These are phyloP conservation scores for Isatis tinctoria DNA, from an alignment of 345 rosid species.

Conservation along the genomic window DNA sequence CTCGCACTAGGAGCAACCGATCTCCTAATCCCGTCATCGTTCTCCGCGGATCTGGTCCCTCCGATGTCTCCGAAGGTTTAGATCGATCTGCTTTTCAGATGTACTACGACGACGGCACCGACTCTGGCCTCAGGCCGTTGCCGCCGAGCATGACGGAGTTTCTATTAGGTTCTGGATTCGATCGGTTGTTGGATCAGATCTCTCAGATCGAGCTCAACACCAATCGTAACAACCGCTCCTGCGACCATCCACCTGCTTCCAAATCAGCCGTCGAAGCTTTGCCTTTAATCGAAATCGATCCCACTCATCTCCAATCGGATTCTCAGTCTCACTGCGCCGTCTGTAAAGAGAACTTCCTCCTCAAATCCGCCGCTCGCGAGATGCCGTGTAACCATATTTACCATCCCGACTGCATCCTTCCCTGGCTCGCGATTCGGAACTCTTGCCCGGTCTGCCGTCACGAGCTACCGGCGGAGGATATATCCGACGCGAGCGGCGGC, in stretches of 20 bases:
- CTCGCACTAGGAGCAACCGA: slow-evolving; percentile 34
- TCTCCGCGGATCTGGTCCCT: slow-evolving; percentile 56
- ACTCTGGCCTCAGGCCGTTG: slow-evolving; percentile 73
- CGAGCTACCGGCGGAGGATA: slow-evolving; percentile 54
- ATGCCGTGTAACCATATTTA: slow-evolving; percentile 96
- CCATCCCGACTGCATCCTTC: slow-evolving; percentile 86
- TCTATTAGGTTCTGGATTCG: slow-evolving; percentile 82
- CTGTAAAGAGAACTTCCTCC: slow-evolving; percentile 73
- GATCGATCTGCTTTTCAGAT: slow-evolving; percentile 53
- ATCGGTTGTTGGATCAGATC: slow-evolving; percentile 71
- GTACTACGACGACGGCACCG: slow-evolving; percentile 80
- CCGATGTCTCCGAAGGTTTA: slow-evolving; percentile 25
- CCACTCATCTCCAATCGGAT: slow-evolving; percentile 39
- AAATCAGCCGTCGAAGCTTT: slow-evolving; percentile 83
- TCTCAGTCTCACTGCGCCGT: slow-evolving; percentile 84
- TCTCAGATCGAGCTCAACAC: slow-evolving; percentile 73
- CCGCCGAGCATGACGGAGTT: slow-evolving; percentile 85
- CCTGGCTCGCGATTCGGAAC: slow-evolving; percentile 82
- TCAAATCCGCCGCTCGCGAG: slow-evolving; percentile 67
- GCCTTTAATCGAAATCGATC: slow-evolving; percentile 53
- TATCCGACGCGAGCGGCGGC: background rate
- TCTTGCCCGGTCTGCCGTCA: slow-evolving; percentile 95
- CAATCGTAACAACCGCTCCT: slow-evolving; percentile 41
- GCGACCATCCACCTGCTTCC: slow-evolving; percentile 75
- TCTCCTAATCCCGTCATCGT: slow-evolving; percentile 84